Percentiles rank a stretch among this genome's conserved stretches.
phyloP scores from a whole-genome alignment of 1,284 basidiomycete genomes.

The Chalciporus sp. region DNA sequence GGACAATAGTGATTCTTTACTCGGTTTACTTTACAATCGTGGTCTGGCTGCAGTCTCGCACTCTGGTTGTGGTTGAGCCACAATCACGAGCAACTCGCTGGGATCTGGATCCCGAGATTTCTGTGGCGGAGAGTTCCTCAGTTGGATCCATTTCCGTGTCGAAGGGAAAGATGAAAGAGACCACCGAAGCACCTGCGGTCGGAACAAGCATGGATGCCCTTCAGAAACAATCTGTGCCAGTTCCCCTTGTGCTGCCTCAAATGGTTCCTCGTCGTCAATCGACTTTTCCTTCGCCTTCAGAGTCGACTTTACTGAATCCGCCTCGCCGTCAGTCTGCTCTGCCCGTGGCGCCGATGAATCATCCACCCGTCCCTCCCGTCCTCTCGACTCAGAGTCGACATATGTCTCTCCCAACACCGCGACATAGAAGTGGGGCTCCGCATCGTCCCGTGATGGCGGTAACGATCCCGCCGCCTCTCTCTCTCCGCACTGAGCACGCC shows the following conservation, averaged over 20 bases:
- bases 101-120: slow-evolving; percentile 22
- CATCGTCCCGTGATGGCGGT: slow-evolving; percentile 1
- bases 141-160: slow-evolving; percentile 4
- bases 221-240: neutral
- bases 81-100: neutral
- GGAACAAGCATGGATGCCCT: neutral
- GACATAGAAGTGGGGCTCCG: slow-evolving; percentile 2
- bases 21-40: slow-evolving; percentile 37
- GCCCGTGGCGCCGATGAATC: neutral
- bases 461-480: slow-evolving; percentile 1
- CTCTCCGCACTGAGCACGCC: slow-evolving; percentile 2
- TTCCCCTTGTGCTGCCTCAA: slow-evolving; percentile 11
- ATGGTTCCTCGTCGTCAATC: slow-evolving; percentile 7
- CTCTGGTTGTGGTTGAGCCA: slow-evolving; percentile 26
- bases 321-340: slow-evolving; percentile 17
- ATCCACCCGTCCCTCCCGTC: neutral
- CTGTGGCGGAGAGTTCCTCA: slow-evolving; percentile 1
- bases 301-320: neutral
- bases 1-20: slow-evolving; percentile 42
- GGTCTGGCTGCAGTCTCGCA: slow-evolving; percentile 34
- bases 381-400: slow-evolving; percentile 20
- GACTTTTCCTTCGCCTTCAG: slow-evolving; percentile 3
- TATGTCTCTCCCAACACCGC: slow-evolving; percentile 26
- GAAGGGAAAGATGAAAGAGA: slow-evolving; percentile 10
- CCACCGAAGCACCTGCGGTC: neutral